These are phyloP conservation scores for Amylocarpus encephaloides DNA, from an alignment of 2,329 filamentous ascomycete genomes.

Conservation along the genomic window DNA sequence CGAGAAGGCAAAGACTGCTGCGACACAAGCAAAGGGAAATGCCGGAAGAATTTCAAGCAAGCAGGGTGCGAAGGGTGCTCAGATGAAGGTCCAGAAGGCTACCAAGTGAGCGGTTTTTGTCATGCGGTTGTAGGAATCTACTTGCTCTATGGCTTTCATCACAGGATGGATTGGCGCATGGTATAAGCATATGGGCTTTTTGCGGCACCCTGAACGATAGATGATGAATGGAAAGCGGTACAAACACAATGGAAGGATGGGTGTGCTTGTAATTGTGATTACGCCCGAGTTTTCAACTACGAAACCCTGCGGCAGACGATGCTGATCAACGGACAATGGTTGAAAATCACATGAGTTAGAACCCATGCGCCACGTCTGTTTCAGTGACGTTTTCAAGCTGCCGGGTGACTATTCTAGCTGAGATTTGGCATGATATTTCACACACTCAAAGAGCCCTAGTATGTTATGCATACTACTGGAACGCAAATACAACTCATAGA, in stretches of 20 bases:
- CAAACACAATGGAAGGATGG: constrained; percentile 4
- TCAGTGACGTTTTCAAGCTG: no score
- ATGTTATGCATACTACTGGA: no score
- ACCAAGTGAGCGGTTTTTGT: constrained; percentile 63
- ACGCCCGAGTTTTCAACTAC: no score
- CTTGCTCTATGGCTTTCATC: constrained; percentile 24
- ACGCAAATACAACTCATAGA: no score
- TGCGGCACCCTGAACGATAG: constrained; percentile 29
- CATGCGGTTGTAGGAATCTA: constrained; percentile 15
- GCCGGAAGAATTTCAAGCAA: constrained; percentile 81
- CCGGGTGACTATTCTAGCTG: no score
- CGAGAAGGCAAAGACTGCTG: constrained; percentile 94
- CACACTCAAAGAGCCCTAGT: no score
- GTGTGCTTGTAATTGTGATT: neutral
- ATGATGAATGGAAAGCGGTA: constrained; percentile 29
- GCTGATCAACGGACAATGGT: no score
- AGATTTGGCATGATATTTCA: no score
- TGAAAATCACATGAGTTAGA: no score
- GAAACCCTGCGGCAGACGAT: no score
- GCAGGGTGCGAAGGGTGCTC: constrained; percentile 91
- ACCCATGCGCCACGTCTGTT: no score
- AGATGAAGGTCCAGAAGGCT: constrained; percentile 76
- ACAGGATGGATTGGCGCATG: constrained; percentile 26
- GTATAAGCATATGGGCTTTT: constrained; percentile 28
- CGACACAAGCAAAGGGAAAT: constrained; percentile 68